phyloP scores from a whole-genome alignment of 768 basidiomycete species.

The Candolleomyces efflorescens region DNA sequence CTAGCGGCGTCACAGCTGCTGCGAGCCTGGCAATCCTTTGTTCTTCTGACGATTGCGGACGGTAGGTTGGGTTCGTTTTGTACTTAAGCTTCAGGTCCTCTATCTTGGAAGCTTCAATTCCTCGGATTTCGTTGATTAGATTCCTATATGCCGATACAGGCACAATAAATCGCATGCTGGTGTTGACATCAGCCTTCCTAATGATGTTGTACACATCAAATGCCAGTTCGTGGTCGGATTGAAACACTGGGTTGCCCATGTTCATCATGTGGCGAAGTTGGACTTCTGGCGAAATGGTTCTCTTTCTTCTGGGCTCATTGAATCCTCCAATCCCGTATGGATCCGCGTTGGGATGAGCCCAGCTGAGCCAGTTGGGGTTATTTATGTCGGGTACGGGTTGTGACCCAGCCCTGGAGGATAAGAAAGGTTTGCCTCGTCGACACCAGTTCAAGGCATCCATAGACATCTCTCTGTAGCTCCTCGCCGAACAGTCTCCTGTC shows the following conservation, averaged over 20 bases:
- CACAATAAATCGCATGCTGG: neutral
- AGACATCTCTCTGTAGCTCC: neutral
- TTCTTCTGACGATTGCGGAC: neutral
- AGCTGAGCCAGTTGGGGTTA: neutral
- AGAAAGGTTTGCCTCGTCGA: neutral
- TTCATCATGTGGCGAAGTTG: neutral
- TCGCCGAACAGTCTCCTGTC: neutral
- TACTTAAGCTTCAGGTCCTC: neutral
- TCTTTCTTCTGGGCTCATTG: neutral
- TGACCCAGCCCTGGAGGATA: neutral
- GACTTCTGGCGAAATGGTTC: neutral
- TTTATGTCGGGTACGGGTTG: neutral
- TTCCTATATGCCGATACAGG: neutral
- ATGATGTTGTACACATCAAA: neutral
- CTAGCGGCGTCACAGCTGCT: neutral
- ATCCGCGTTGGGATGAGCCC: neutral
- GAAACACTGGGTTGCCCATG: neutral
- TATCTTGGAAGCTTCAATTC: neutral
- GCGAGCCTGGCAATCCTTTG: neutral
- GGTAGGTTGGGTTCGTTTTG: neutral
- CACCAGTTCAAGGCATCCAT: neutral
- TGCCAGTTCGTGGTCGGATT: neutral
- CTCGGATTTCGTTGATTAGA: neutral
- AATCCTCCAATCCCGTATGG: neutral
- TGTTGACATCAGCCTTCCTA: neutral